These are phyloP conservation scores for Paxillus rubicundulus DNA, from an alignment of 768 basidiomycete genomes.

Conservation along the genomic window DNA sequence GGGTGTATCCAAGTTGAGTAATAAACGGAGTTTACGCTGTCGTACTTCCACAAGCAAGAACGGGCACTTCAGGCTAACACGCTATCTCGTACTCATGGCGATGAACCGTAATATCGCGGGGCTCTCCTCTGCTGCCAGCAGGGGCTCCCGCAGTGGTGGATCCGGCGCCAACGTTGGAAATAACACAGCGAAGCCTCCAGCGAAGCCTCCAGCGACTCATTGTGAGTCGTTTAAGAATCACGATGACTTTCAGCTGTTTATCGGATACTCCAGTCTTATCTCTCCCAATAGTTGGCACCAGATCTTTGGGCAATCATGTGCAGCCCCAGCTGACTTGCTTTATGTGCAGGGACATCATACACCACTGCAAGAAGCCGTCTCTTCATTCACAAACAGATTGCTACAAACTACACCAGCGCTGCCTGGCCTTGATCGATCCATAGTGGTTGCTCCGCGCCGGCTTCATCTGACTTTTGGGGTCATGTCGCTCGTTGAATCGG, in stretches of 20 bases:
- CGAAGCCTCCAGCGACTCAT: slow-evolving; percentile 22
- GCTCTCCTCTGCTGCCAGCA: slow-evolving; percentile 12
- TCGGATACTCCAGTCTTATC: slow-evolving; percentile 23
- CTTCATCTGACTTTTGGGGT: slow-evolving; percentile 76
- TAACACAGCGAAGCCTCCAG: slow-evolving; percentile 3
- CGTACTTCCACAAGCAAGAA: too few species aligned
- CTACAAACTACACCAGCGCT: slow-evolving; percentile 23
- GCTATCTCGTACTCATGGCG: neutral
- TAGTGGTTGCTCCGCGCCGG: slow-evolving; percentile 55
- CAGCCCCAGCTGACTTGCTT: neutral
- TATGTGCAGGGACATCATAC: slow-evolving; percentile 39
- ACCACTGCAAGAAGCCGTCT: slow-evolving; percentile 35
- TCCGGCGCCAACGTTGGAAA: neutral
- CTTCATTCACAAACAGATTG: slow-evolving; percentile 34
- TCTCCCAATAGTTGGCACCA: slow-evolving; percentile 31
- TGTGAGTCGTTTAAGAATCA: slow-evolving; percentile 14
- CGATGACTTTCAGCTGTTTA: slow-evolving; percentile 2
- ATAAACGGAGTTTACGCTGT: neutral
- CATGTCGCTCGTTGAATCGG: slow-evolving; percentile 50
- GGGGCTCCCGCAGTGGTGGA: slow-evolving; percentile 3
- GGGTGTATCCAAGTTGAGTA: neutral
- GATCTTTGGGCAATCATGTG: slow-evolving; percentile 24
- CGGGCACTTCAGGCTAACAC: slow-evolving; percentile 8
- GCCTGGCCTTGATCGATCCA: slow-evolving; percentile 57
- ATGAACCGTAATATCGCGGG: slow-evolving; percentile 4